Evolutionary conservation across 192 early-diverging fungal species (phyloP).

Genomic region (Rhizoclosmatium sp.): DNA sequence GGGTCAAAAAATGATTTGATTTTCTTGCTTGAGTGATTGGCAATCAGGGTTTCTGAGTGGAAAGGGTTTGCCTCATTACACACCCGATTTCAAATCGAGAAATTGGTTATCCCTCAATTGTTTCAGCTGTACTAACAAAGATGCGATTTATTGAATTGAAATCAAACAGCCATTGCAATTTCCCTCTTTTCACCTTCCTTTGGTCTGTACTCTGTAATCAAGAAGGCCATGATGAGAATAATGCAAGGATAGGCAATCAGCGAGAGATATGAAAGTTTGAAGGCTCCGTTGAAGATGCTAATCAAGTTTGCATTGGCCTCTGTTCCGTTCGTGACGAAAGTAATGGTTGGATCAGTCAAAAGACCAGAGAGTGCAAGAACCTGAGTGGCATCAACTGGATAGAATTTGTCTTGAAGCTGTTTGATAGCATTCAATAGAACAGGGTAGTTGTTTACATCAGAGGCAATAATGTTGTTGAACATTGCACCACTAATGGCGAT

Average conservation of each 20-base stretch:
- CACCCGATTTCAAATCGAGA: no score
- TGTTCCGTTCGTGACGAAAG: conserved; percentile 9
- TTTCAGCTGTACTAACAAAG: no score
- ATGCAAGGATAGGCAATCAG: conserved; percentile 44
- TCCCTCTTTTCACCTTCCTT: conserved; percentile 8
- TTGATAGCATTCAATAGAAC: conserved; percentile 10
- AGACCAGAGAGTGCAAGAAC: conserved; percentile 14
- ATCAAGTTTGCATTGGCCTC: conserved; percentile 33
- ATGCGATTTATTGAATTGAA: no score
- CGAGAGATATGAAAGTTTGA: conserved; percentile 33
- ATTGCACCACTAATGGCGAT: conserved; percentile 67
- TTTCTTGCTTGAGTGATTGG: no score
- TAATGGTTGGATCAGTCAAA: neutral
- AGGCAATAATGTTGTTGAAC: conserved; percentile 58
- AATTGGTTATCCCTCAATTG: no score
- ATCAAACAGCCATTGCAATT: neutral
- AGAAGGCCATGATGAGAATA: conserved; percentile 47
- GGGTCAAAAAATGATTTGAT: no score
- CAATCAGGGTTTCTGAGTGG: no score
- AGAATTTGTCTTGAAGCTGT: neutral
- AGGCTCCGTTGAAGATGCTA: conserved; percentile 36
- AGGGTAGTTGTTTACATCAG: conserved; percentile 44
- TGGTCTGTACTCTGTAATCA: conserved; percentile 49
- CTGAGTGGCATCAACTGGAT: conserved; percentile 9
- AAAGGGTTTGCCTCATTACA: no score